Evolutionary conservation across 495 filamentous ascomycete species (phyloP).

Genomic region (Aspergillus indologenus): DNA sequence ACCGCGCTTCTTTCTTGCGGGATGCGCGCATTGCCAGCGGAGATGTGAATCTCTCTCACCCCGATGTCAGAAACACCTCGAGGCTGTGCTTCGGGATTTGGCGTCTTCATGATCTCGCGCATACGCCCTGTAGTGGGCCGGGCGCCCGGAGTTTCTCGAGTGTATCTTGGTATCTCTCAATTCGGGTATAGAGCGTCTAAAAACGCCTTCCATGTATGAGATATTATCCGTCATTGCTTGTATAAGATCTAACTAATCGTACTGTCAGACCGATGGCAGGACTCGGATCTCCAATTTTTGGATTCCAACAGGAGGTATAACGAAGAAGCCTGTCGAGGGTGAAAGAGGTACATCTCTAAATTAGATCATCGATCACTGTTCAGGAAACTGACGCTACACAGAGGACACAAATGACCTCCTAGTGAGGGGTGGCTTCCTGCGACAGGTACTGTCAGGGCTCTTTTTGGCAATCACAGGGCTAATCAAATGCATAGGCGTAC

Average conservation of each 20-base stretch:
- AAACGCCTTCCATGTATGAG: slow-evolving; percentile 26
- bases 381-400: slow-evolving; percentile 15
- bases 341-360: slow-evolving; percentile 28
- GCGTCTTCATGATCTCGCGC: slow-evolving; percentile 24
- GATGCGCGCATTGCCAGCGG: not conserved
- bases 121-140: slow-evolving; percentile 27
- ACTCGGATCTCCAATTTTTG: slow-evolving; percentile 71
- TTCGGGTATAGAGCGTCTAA: slow-evolving; percentile 12
- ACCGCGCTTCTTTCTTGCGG: not conserved
- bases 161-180: slow-evolving; percentile 19
- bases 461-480: not conserved
- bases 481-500: slow-evolving; percentile 54
- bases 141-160: slow-evolving; percentile 18
- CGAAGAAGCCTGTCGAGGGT: slow-evolving; percentile 49
- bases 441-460: slow-evolving; percentile 52
- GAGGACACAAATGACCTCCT: slow-evolving; percentile 72
- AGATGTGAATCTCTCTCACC: not conserved
- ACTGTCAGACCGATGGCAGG: slow-evolving; percentile 50
- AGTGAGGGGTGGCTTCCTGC: slow-evolving; percentile 73
- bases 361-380: not conserved
- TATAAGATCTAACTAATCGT: slow-evolving; percentile 4
- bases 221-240: not conserved
- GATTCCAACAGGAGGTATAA: slow-evolving; percentile 73
- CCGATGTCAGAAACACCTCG: not conserved
- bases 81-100: not conserved